A percentile compares a stretch with the other conserved stretches of the same genome.
Evolutionary conservation across 2,329 filamentous ascomycete species (phyloP).

Genomic region (Gaeumannomyces tritici): DNA sequence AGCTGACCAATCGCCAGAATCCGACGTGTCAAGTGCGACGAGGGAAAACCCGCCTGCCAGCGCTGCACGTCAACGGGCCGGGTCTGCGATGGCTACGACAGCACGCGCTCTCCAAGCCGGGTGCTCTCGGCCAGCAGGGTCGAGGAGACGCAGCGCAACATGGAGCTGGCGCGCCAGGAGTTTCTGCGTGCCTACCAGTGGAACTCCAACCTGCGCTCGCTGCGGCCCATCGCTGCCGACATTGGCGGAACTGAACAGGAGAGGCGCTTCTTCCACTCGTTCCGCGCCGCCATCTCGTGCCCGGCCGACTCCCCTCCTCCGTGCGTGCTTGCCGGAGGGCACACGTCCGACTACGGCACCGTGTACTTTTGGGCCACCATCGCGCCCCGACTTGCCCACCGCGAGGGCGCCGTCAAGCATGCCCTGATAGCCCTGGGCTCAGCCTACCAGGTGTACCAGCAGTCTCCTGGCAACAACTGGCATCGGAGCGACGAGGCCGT

Average conservation of each 20-base stretch:
- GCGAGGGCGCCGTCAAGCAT: constrained; percentile 20
- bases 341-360: constrained; percentile 15
- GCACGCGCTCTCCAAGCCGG: constrained; percentile 8
- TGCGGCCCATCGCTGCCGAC: constrained; percentile 23
- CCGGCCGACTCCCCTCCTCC: constrained; percentile 15
- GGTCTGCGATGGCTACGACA: constrained; percentile 25
- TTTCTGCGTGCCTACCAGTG: constrained; percentile 16
- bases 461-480: constrained; percentile 6
- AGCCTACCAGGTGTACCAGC: constrained; percentile 17
- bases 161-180: constrained; percentile 14
- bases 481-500: not conserved
- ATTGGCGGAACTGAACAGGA: constrained; percentile 24
- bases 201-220: constrained; percentile 15
- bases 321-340: not conserved
- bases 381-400: constrained; percentile 18
- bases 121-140: constrained; percentile 4
- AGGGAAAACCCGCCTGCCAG: constrained; percentile 22
- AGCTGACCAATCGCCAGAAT: constrained; percentile 16
- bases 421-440: constrained; percentile 23
- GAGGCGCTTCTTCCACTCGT: constrained; percentile 24
- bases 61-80: constrained; percentile 23
- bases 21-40: constrained; percentile 24
- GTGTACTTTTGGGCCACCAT: constrained; percentile 20
- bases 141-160: constrained; percentile 3
- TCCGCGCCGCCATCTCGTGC: constrained; percentile 20